Evolutionary conservation across 768 basidiomycete genomes (phyloP).

Genomic region (Glaciozyma antarctica): DNA sequence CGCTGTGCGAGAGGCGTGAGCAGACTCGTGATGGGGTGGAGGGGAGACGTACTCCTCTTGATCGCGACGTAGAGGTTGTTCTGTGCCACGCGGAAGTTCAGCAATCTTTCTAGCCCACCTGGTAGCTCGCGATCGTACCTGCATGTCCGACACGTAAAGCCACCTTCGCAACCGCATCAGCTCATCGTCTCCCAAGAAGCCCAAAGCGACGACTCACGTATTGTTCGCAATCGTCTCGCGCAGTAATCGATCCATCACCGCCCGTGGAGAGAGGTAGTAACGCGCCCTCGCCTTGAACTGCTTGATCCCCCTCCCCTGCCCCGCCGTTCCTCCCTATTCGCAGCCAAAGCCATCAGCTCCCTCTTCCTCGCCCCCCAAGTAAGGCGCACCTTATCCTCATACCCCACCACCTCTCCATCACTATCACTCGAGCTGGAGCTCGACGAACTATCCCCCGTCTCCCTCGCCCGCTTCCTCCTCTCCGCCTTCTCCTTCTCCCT

Average conservation of each 20-base stretch:
- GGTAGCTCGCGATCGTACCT: not conserved
- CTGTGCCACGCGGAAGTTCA: not conserved
- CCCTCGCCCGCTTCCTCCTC: slow-evolving; percentile 12
- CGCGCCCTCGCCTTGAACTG: slow-evolving; percentile 34
- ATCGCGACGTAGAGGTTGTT: slow-evolving; percentile 40
- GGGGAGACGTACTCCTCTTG: slow-evolving; percentile 35
- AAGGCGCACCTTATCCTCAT: slow-evolving; percentile 24
- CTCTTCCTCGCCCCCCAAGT: not conserved
- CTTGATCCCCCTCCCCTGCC: slow-evolving; percentile 31
- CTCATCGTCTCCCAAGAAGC: slow-evolving; percentile 31
- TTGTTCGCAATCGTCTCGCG: slow-evolving; percentile 39
- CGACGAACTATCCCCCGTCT: slow-evolving; percentile 3
- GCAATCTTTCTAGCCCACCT: not conserved
- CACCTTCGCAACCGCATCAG: slow-evolving; percentile 36
- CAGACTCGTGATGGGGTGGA: not conserved
- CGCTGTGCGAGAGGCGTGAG: not conserved
- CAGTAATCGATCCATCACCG: slow-evolving; percentile 38
- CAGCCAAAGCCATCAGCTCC: slow-evolving; percentile 7
- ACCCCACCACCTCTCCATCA: slow-evolving; percentile 12
- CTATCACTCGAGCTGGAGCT: slow-evolving; percentile 11
- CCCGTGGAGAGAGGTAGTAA: slow-evolving; percentile 35
- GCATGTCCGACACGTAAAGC: slow-evolving; percentile 23
- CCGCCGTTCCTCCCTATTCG: slow-evolving; percentile 37
- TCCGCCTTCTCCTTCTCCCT: slow-evolving; percentile 34
- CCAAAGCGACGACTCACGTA: slow-evolving; percentile 3